Evolutionary conservation across 495 filamentous ascomycete species (phyloP).

Genomic region (Xylaria grammica): DNA sequence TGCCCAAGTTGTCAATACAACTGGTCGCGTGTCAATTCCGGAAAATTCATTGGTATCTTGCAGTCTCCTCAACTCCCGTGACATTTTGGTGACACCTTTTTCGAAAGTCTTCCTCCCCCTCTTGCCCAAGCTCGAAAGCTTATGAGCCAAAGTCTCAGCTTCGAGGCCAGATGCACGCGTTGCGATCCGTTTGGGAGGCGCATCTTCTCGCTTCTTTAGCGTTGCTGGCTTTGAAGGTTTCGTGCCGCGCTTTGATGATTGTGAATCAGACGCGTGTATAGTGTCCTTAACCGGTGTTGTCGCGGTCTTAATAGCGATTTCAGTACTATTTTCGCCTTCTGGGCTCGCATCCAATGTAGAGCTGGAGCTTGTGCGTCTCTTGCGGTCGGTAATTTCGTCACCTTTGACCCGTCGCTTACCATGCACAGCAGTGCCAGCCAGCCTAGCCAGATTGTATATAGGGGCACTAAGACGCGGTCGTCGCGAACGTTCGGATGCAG

Average conservation of each 20-base stretch:
- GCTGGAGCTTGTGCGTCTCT: slow-evolving; percentile 50
- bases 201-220: slow-evolving; percentile 40
- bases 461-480: slow-evolving; percentile 51
- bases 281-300: slow-evolving; percentile 35
- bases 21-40: slow-evolving; percentile 56
- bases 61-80: slow-evolving; percentile 55
- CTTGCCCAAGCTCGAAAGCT: slow-evolving; percentile 50
- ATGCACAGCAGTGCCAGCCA: slow-evolving; percentile 53
- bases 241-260: slow-evolving; percentile 14
- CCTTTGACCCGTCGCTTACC: slow-evolving; percentile 48
- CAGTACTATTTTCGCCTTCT: slow-evolving; percentile 16
- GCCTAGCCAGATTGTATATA: slow-evolving; percentile 61
- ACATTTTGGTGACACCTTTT: slow-evolving; percentile 41
- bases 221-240: slow-evolving; percentile 38
- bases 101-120: slow-evolving; percentile 51
- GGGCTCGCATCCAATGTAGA: slow-evolving; percentile 32
- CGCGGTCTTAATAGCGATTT: slow-evolving; percentile 21
- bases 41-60: slow-evolving; percentile 61
- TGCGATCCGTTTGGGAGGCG: slow-evolving; percentile 42
- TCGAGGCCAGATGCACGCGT: slow-evolving; percentile 52
- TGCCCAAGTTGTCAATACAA: slow-evolving; percentile 57
- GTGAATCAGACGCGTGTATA: slow-evolving; percentile 41
- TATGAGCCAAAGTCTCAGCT: slow-evolving; percentile 51
- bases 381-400: slow-evolving; percentile 41
- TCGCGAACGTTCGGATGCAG: slow-evolving; percentile 44